Evolutionary conservation across 495 filamentous ascomycete species (phyloP), one percentile per base, ranked within the genome.

Genomic region (Penicillium canariense): DNA sequence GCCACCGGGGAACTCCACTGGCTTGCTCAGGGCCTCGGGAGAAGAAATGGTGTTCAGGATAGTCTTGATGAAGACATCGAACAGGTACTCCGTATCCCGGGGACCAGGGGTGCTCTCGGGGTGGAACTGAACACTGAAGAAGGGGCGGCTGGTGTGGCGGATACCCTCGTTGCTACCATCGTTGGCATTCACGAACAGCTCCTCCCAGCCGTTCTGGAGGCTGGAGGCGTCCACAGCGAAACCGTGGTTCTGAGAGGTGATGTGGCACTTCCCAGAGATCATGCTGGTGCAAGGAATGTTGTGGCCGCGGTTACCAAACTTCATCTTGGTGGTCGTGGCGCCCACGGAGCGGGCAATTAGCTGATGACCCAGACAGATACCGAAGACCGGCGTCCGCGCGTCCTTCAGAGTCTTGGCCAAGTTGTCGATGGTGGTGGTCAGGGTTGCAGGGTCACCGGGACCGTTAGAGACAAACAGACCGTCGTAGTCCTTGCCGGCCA

Each of bases 91-190:
- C 34, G 94, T 97, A 62, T 98, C 94, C n/a, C 89, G 84, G 27
- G 94, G 94, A 18, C 94, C 94, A 9, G 94, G 94, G 11, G 90
- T 91, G 75, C 91, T 95, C 72, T 98, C 94, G 0, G 94, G 94
- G 64, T 98, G 94, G 78, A 98, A 98, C 70, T 98, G 94, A 18
- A 97, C 94, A 76, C 91, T 96, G 81, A 98, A 98, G 77, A 89
- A 95, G 15, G 94, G 94, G 47, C 84, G 87, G 69, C 76, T 81
- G 39, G 81, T 76, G 68, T 98, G 91, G 66, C 90, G 85, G 59
- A 98, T 96, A 73, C 94, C 94, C 72, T 97, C 94, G 69, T 97
- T 97, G 68, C 90, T 96, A 59, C 88, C 89, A 67, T 98, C 94
- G 67, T 98, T 98, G 67, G 94, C 94, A 65, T 98, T 98, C 52